Evolutionary conservation across 1,284 basidiomycete species (phyloP).

Genomic region (Phellopilus nigrolimitatus): DNA sequence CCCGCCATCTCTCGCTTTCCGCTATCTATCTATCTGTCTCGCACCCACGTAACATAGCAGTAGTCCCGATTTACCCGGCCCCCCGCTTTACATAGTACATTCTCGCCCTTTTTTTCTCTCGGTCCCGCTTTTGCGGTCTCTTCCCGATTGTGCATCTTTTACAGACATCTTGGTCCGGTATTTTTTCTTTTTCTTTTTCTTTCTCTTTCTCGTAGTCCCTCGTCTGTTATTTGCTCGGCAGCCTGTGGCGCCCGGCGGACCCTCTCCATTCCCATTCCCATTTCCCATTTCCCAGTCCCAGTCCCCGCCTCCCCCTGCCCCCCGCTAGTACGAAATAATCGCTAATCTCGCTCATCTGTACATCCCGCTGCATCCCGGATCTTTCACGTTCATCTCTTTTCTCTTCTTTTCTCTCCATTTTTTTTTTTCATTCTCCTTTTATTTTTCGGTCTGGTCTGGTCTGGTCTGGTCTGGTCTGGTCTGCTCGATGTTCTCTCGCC

Average conservation of each 20-base stretch:
- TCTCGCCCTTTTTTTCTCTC: not conserved
- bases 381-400: not conserved
- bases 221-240: not conserved
- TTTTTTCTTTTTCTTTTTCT: not conserved
- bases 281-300: not conserved
- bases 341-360: conserved; percentile 1
- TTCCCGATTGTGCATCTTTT: not conserved
- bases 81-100: not conserved
- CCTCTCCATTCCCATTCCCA: no score
- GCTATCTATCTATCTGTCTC: not conserved
- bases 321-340: not conserved
- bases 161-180: not conserved
- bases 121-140: not conserved
- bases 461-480: no score
- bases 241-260: not conserved
- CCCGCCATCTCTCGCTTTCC: not conserved
- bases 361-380: conserved; percentile 7
- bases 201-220: not conserved
- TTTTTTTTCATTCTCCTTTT: not conserved
- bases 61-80: no score
- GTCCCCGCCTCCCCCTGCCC: not conserved
- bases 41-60: no score
- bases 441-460: no score
- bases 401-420: not conserved
- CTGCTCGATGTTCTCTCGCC: no score